Percentiles rank a stretch among this genome's conserved stretches.
phyloP scores from a whole-genome alignment of 1,139 yeast species.

The Hyphopichia buzzinii region DNA sequence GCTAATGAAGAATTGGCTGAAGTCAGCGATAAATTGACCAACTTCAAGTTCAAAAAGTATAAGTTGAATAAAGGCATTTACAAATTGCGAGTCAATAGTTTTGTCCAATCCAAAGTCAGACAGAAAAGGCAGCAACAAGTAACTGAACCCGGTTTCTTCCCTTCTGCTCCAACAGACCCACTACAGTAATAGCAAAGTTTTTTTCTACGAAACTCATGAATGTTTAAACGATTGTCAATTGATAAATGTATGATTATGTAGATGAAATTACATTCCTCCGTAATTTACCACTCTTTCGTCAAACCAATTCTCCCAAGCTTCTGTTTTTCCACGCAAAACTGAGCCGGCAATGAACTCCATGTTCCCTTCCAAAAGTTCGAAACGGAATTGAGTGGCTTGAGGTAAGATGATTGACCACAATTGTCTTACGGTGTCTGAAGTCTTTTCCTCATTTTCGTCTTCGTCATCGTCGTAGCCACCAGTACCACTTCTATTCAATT shows the following conservation, averaged over 20 bases:
- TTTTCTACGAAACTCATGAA: not conserved
- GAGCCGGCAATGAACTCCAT: slow-evolving; percentile 73
- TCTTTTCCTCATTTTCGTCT: slow-evolving; percentile 20
- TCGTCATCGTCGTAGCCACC: slow-evolving; percentile 30
- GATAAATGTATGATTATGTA: slow-evolving; percentile 1
- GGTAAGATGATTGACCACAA: slow-evolving; percentile 50
- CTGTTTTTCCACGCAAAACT: slow-evolving; percentile 53
- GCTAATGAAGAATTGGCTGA: slow-evolving; percentile 22
- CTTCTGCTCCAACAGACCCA: slow-evolving; percentile 46
- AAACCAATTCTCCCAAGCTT: slow-evolving; percentile 74
- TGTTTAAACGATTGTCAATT: not conserved
- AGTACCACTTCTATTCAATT: slow-evolving; percentile 38
- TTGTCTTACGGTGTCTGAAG: slow-evolving; percentile 27
- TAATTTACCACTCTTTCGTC: slow-evolving; percentile 67
- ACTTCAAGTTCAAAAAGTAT: slow-evolving; percentile 44
- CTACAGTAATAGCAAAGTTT: slow-evolving; percentile 1
- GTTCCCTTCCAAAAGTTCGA: slow-evolving; percentile 70
- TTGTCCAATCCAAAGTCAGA: slow-evolving; percentile 36
- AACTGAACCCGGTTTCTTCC: slow-evolving; percentile 48
- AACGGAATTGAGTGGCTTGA: slow-evolving; percentile 42
- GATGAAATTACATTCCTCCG: slow-evolving; percentile 8
- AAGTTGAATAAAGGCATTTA: slow-evolving; percentile 53
- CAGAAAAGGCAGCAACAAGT: slow-evolving; percentile 41
- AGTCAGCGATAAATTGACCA: slow-evolving; percentile 17
- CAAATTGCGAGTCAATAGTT: slow-evolving; percentile 46